Evolutionary conservation across 2,329 filamentous ascomycete species (phyloP).

Genomic region (Drechslerella dactyloides): DNA sequence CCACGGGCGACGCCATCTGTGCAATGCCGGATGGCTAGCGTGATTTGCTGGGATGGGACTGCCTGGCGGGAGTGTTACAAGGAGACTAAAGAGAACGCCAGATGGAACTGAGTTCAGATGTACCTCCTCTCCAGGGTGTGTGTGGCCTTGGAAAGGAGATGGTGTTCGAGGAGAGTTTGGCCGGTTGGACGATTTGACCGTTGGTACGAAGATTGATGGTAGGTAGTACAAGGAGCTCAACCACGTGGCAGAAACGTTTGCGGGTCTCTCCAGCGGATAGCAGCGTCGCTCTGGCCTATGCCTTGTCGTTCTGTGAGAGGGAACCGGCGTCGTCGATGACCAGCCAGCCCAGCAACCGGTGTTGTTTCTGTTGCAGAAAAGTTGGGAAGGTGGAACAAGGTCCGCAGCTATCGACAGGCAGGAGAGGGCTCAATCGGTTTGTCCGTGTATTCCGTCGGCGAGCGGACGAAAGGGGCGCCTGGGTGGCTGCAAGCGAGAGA

Average conservation of each 20-base stretch:
- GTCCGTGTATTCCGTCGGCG: slow-evolving; percentile 8
- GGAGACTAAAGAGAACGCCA: slow-evolving; percentile 16
- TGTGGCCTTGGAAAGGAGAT: not conserved
- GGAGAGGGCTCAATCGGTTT: slow-evolving; percentile 7
- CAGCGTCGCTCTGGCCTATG: not conserved
- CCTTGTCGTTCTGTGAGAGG: slow-evolving; percentile 17
- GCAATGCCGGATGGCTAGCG: slow-evolving; percentile 13
- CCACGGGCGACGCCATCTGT: slow-evolving; percentile 38
- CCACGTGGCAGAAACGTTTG: slow-evolving; percentile 50
- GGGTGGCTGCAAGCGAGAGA: slow-evolving; percentile 8
- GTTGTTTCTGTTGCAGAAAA: slow-evolving; percentile 49
- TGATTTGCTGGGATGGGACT: slow-evolving; percentile 22
- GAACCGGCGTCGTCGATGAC: not conserved
- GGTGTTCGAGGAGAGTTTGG: not conserved
- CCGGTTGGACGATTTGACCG: not conserved
- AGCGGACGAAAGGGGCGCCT: slow-evolving; percentile 11
- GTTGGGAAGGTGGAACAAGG: slow-evolving; percentile 47
- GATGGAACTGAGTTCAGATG: slow-evolving; percentile 33
- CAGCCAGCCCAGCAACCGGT: slow-evolving; percentile 27
- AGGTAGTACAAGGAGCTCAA: slow-evolving; percentile 9
- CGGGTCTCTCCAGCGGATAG: slow-evolving; percentile 28
- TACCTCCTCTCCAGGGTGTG: slow-evolving; percentile 14
- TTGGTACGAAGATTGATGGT: not conserved
- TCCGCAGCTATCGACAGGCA: slow-evolving; percentile 14
- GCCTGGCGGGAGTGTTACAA: slow-evolving; percentile 10